Evolutionary conservation across 768 basidiomycete genomes (phyloP).

Genomic region (Mycena venus): DNA sequence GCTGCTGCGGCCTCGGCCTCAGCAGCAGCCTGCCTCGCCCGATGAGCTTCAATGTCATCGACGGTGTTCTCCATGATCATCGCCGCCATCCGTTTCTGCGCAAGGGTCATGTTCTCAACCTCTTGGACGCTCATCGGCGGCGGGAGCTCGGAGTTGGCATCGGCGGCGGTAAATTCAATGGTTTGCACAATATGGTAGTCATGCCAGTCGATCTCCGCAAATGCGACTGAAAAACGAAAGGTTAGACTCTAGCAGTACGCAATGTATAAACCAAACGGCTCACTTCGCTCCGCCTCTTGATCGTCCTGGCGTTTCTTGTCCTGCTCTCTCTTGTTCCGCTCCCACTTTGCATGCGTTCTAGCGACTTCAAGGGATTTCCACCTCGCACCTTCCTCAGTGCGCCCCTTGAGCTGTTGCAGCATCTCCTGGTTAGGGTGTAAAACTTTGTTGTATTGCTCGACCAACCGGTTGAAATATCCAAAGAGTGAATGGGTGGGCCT

Average conservation of each 20-base stretch:
- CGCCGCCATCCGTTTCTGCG: slow-evolving; percentile 97
- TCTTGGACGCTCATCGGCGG: slow-evolving; percentile 97
- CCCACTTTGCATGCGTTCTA: slow-evolving; percentile 88
- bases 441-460: slow-evolving; percentile 95
- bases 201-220: slow-evolving; percentile 99
- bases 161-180: slow-evolving; percentile 95
- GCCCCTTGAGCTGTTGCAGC: slow-evolving; percentile 77
- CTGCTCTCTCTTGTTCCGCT: slow-evolving; percentile 84
- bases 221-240: slow-evolving; percentile 70
- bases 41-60: slow-evolving; percentile 87
- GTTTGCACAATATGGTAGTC: slow-evolving; percentile 99
- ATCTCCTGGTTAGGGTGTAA: slow-evolving; percentile 85
- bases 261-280: slow-evolving; percentile 46
- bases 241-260: slow-evolving; percentile 5
- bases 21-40: slow-evolving; percentile 85
- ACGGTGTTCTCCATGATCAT: slow-evolving; percentile 98
- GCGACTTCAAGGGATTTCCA: slow-evolving; percentile 87
- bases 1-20: slow-evolving; percentile 88
- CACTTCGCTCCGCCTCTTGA: slow-evolving; percentile 90
- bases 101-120: slow-evolving; percentile 95
- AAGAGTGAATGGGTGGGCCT: slow-evolving; percentile 96
- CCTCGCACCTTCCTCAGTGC: slow-evolving; percentile 73
- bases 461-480: slow-evolving; percentile 96
- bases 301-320: slow-evolving; percentile 91
- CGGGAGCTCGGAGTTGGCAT: slow-evolving; percentile 91